Evolutionary conservation across 257 asterid species (phyloP).

Genomic region (Orobanche coerulescens): DNA sequence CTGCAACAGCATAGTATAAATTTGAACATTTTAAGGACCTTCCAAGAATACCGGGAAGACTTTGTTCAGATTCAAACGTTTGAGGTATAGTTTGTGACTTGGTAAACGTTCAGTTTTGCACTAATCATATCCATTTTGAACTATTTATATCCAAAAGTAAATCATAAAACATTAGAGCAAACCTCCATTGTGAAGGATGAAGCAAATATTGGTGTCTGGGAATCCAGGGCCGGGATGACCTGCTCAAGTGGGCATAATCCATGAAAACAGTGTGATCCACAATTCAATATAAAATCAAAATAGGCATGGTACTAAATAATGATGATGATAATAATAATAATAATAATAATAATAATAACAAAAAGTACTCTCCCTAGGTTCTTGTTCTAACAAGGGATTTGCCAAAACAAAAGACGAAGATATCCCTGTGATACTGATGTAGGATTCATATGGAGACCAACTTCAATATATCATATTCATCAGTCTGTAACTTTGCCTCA

Average conservation of each 20-base stretch:
- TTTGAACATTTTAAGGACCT: slow-evolving; percentile 17
- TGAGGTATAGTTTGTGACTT: slow-evolving; percentile 3
- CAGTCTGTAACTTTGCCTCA: slow-evolving; percentile 1
- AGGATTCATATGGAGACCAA: background rate
- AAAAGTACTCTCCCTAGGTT: background rate
- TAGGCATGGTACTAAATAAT: background rate
- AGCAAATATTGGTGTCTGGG: slow-evolving; percentile 85
- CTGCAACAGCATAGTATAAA: background rate
- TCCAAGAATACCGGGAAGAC: background rate
- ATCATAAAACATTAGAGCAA: slow-evolving; percentile 21
- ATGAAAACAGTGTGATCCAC: slow-evolving; percentile 3
- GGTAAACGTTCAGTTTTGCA: background rate
- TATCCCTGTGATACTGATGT: background rate
- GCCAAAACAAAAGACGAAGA: slow-evolving; percentile 8
- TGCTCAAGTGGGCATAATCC: slow-evolving; percentile 29
- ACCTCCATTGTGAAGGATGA: slow-evolving; percentile 99
- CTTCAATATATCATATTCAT: slow-evolving; percentile 6
- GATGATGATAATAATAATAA: background rate
- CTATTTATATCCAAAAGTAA: slow-evolving; percentile 9
- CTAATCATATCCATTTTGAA: slow-evolving; percentile 9
- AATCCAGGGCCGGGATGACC: slow-evolving; percentile 97
- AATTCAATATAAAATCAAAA: background rate
- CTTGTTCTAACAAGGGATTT: slow-evolving; percentile 8
- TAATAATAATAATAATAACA: background rate
- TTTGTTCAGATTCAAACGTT: slow-evolving; percentile 6